phyloP scores from a whole-genome alignment of 1,284 basidiomycete genomes.

The Heterobasidion irregulare region DNA sequence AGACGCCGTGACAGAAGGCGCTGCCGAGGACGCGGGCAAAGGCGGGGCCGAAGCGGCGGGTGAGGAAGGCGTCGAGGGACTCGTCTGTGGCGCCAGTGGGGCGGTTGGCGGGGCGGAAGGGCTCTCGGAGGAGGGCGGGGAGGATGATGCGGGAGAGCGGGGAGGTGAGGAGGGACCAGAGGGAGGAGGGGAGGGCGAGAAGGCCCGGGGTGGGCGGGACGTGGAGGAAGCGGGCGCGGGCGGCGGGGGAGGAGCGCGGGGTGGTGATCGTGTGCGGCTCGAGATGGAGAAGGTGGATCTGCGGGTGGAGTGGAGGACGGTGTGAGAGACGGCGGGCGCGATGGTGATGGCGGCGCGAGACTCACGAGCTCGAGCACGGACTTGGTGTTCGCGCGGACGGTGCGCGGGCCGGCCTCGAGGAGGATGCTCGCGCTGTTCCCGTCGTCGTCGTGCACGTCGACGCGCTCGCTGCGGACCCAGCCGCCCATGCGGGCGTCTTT shows the following conservation, averaged over 20 bases:
- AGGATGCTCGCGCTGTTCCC: slow-evolving; percentile 37
- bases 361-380: slow-evolving; percentile 76
- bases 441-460: slow-evolving; percentile 31
- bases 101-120: slow-evolving; percentile 28
- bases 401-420: slow-evolving; percentile 80
- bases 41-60: slow-evolving; percentile 64
- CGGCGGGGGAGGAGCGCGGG: slow-evolving; percentile 58
- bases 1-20: slow-evolving; percentile 89
- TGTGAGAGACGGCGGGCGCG: neutral
- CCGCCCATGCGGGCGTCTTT: slow-evolving; percentile 64
- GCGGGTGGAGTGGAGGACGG: slow-evolving; percentile 7
- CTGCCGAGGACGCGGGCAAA: slow-evolving; percentile 76
- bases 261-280: slow-evolving; percentile 53
- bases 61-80: slow-evolving; percentile 73
- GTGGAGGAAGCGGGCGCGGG: slow-evolving; percentile 68
- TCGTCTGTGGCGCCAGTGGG: slow-evolving; percentile 49
- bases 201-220: slow-evolving; percentile 44
- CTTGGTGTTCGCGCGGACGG: slow-evolving; percentile 67
- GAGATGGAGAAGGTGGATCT: slow-evolving; percentile 74
- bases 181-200: slow-evolving; percentile 35
- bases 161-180: slow-evolving; percentile 31
- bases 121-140: slow-evolving; percentile 49
- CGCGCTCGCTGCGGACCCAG: slow-evolving; percentile 68
- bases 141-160: slow-evolving; percentile 47
- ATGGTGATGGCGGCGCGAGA: slow-evolving; percentile 8